These are phyloP conservation scores for Climacium dendroides DNA, from an alignment of 225 moss, liverwort and hornwort genomes.

Conservation along the genomic window DNA sequence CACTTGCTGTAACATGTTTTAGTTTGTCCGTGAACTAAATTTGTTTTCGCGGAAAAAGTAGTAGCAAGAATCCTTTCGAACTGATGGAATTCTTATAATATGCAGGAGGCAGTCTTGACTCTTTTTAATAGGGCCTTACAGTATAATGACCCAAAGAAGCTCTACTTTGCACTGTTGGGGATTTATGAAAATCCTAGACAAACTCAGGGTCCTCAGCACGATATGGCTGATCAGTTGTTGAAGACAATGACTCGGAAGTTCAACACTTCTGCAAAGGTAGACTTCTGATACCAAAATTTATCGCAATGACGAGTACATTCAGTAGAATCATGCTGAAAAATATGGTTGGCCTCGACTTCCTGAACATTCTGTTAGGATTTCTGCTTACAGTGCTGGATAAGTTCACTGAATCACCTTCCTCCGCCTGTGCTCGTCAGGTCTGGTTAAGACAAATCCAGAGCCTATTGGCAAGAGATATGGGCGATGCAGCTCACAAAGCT, in stretches of 20 bases:
- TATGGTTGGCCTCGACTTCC: background rate
- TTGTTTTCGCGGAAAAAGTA: background rate
- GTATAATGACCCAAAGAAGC: constrained; percentile 81
- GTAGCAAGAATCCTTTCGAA: background rate
- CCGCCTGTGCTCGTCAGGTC: constrained; percentile 28
- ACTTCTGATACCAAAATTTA: background rate
- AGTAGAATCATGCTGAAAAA: background rate
- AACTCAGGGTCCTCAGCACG: constrained; percentile 39
- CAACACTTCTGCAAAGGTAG: constrained; percentile 84
- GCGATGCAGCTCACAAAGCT: constrained; percentile 49
- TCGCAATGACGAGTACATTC: background rate
- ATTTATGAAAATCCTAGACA: constrained; percentile 87
- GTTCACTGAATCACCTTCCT: background rate
- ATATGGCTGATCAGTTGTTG: constrained; percentile 69
- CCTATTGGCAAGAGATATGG: constrained; percentile 54
- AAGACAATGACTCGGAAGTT: constrained; percentile 91
- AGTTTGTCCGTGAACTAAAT: background rate
- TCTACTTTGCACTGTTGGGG: constrained; percentile 63
- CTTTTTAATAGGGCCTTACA: constrained; percentile 70
- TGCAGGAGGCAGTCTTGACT: constrained; percentile 79
- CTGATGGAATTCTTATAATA: background rate
- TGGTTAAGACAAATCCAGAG: constrained; percentile 77
- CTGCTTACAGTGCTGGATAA: background rate
- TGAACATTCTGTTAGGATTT: background rate
- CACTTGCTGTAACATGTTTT: background rate